Conservation (phyloP, 176 grass and related monocot genomes). For the Saccharum spontaneum region DNA sequence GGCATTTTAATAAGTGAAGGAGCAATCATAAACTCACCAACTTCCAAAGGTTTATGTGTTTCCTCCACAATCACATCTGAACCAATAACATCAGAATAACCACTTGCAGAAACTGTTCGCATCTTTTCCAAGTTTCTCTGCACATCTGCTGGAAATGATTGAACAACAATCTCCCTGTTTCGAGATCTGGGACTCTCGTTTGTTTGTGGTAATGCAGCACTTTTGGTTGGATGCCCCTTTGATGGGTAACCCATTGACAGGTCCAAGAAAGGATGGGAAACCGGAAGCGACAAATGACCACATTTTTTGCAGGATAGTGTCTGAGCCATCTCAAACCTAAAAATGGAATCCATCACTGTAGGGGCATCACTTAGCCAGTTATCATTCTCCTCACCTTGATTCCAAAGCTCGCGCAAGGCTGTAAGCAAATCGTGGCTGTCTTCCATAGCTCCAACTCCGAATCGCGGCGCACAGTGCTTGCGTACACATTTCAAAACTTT, state of each 20-base stretch:
- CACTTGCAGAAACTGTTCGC: conserved; percentile 23
- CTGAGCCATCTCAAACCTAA: conserved; percentile 32
- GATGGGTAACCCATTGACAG: conserved; percentile 49
- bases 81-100: conserved; percentile 17
- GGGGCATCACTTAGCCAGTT: conserved; percentile 19
- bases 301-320: conserved; percentile 36
- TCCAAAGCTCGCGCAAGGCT: conserved; percentile 28
- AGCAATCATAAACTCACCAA: conserved; percentile 39
- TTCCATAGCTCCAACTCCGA: conserved; percentile 6
- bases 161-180: background rate
- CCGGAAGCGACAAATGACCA: conserved; percentile 13
- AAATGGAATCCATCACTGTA: conserved; percentile 50
- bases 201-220: conserved; percentile 26
- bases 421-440: conserved; percentile 77
- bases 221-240: conserved; percentile 37
- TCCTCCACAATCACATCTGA: conserved; percentile 13
- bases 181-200: conserved; percentile 30
- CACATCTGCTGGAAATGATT: conserved; percentile 31
- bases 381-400: too few species aligned
- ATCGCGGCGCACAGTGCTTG: too few species aligned
- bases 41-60: conserved; percentile 32
- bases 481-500: conserved; percentile 1
- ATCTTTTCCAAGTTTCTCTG: background rate
- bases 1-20: conserved; percentile 29
- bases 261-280: background rate